Evolutionary conservation across 2,329 filamentous ascomycete species (phyloP), one percentile per base, ranked within the genome.

Genomic region (Parafenestella ontariensis): DNA sequence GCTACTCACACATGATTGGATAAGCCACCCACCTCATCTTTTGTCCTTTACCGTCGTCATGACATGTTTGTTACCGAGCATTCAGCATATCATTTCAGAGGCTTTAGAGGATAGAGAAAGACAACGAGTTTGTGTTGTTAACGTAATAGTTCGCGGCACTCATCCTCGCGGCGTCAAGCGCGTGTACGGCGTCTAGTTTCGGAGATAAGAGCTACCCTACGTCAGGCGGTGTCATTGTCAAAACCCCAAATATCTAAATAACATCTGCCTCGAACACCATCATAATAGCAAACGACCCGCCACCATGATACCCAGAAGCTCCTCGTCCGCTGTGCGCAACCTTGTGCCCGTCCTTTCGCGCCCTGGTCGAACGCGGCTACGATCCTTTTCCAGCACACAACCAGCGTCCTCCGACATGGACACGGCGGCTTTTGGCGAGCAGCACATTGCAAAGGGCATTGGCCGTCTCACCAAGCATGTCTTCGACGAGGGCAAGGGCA

Each of bases 401-500:
- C n/a, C 54, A 36, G 31, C 49, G 9, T 52, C 52, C 23, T 48
- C 58, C 15, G 49, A 62, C 1, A 42, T 69, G 49, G 68, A 70
- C 18, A 28, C 62, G 3, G 68, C 68, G 5, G 61, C 64, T 1
- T 70, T 69, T 34, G 68, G 62, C 23, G 66, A 70, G 50, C 58
- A 62, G 28, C 68, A 70, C 56, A 70, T 70, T 55, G 66, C 68
- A n/a, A 66, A 60, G 37, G 68, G 68, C 39, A 71, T 71, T 47
- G 68, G 68, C 1, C 62, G 68, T 24, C 68, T 71, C 31, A 71
- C 66, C 9, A 69, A 69, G 37, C 68, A 69, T 54, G 68, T 71
- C 8, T 69, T 71, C 20, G 68, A 71, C 26, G 64, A 69, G n/a
- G 68, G 61, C 34, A 64, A 66, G 46, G 68, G 68, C 46, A 58